A percentile compares a stretch with the other conserved stretches of the same genome.
Conservation (phyloP, 2,329 filamentous ascomycete species). For the Blastomyces percursus region DNA sequence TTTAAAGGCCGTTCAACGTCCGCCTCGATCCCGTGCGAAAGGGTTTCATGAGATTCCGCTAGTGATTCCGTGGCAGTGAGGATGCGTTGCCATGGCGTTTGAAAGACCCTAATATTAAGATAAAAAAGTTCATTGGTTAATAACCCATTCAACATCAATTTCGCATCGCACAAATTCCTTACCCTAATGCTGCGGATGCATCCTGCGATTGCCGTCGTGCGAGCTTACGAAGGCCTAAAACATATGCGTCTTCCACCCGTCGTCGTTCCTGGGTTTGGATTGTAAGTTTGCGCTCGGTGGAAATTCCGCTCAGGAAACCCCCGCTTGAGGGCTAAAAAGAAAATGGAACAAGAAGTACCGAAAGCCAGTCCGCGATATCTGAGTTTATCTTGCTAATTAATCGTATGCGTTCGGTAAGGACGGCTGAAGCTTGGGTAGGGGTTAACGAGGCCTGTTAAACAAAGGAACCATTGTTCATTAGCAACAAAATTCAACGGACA, state of each 20-base stretch:
- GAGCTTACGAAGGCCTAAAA: constrained; percentile 68
- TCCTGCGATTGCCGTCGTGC: constrained; percentile 63
- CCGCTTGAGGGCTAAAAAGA: background rate
- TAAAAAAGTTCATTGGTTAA: background rate
- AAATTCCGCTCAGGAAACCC: background rate
- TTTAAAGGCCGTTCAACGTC: constrained; percentile 81
- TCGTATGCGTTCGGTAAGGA: constrained; percentile 77
- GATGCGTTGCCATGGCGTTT: constrained; percentile 80
- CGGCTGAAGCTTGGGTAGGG: constrained; percentile 67
- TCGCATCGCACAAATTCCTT: constrained; percentile 27
- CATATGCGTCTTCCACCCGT: constrained; percentile 83
- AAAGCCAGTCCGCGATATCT: constrained; percentile 93
- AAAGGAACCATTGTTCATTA: constrained; percentile 10
- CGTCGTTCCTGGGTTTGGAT: constrained; percentile 63
- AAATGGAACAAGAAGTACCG: constrained; percentile 46
- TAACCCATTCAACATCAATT: constrained; percentile 15
- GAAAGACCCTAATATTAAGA: constrained; percentile 58
- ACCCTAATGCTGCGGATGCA: constrained; percentile 76
- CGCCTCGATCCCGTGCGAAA: constrained; percentile 70
- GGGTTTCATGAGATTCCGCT: constrained; percentile 69
- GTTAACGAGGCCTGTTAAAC: constrained; percentile 59
- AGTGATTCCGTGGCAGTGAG: constrained; percentile 67
- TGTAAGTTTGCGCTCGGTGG: constrained; percentile 11
- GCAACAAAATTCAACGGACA: background rate
- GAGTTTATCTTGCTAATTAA: constrained; percentile 75